Evolutionary conservation across 2,329 filamentous ascomycete genomes (phyloP).

Genomic region (Coniochaeta sp.): DNA sequence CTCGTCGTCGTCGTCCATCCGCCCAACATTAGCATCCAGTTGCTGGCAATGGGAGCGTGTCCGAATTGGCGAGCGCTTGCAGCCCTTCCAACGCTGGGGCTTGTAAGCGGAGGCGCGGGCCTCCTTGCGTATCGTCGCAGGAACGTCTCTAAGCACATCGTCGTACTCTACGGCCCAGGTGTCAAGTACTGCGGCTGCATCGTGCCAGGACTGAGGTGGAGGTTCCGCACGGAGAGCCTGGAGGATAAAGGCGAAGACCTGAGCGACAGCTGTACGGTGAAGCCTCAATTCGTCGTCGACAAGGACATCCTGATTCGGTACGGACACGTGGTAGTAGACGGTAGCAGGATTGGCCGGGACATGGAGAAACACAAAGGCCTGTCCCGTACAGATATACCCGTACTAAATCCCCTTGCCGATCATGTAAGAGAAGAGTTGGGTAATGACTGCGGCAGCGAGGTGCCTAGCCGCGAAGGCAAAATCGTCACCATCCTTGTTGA

Average conservation of each 20-base stretch:
- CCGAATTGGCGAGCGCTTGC: constrained; percentile 20
- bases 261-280: constrained; percentile 27
- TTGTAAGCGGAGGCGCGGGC: constrained; percentile 16
- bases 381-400: constrained; percentile 26
- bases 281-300: constrained; percentile 25
- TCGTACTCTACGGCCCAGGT: constrained; percentile 27
- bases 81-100: constrained; percentile 20
- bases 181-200: constrained; percentile 19
- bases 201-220: constrained; percentile 23
- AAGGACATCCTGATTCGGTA: constrained; percentile 25
- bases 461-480: constrained; percentile 19
- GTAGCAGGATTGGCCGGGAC: constrained; percentile 24
- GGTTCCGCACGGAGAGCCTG: constrained; percentile 21
- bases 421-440: constrained; percentile 33
- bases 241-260: constrained; percentile 30
- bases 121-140: constrained; percentile 12
- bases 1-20: constrained; percentile 11
- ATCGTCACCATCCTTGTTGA: constrained; percentile 23
- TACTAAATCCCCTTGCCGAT: constrained; percentile 25
- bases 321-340: constrained; percentile 24
- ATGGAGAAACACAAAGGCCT: constrained; percentile 26
- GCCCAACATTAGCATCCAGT: not conserved
- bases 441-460: constrained; percentile 28
- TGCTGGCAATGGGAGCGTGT: constrained; percentile 18
- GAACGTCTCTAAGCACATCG: constrained; percentile 19